Evolutionary conservation across 257 asterid genomes (phyloP), one percentile per base, ranked within the genome.

Genomic region (Primulina tabacum): DNA sequence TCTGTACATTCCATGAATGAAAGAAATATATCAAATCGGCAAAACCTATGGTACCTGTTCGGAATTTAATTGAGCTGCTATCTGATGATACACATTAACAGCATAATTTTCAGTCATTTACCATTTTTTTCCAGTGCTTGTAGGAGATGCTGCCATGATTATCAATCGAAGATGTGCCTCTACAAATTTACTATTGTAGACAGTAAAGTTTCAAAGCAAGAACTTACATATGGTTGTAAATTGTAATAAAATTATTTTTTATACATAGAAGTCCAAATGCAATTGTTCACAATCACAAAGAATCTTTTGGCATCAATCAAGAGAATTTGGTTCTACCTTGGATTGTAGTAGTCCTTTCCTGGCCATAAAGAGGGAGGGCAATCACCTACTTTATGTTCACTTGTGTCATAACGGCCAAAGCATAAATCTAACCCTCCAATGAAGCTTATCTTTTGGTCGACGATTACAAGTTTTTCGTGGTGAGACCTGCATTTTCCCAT

Each of bases 321-420:
- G 20, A 61, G 2, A 5, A 68, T 53, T 73, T 28, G 12, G 10
- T 60, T 71, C 72, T 79, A 90, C 98, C 98, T 85, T 71, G 98
- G 98, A 72, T 92, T 92, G 70, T 92, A 92, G 81, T 92, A 92
- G 87, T 92, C 98, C 82, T 90, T 92, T 76, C 98, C 98, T 29
- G 97, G 97, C 95, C 96, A 92, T 67, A 78, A 14, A 34, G 55
- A 64, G 77, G 95, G 84, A 72, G 96, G 93, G 73, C 11, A 73
- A 73, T 92, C 98, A 71, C 89, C 86, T 33, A 92, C 73, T 80
- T 69, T 83, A 78, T 92, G 98, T 68, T 92, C 95, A 71, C 67
- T 76, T 37, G 96, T 87, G 76, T 92, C 98, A 71, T 87, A 88
- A 34, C 98, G 95, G 72, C 98, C 98, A 77, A 90, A 92, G 85